Evolutionary conservation across 1,139 yeast genomes (phyloP).

Genomic region (Yamadazyma buinensis): DNA sequence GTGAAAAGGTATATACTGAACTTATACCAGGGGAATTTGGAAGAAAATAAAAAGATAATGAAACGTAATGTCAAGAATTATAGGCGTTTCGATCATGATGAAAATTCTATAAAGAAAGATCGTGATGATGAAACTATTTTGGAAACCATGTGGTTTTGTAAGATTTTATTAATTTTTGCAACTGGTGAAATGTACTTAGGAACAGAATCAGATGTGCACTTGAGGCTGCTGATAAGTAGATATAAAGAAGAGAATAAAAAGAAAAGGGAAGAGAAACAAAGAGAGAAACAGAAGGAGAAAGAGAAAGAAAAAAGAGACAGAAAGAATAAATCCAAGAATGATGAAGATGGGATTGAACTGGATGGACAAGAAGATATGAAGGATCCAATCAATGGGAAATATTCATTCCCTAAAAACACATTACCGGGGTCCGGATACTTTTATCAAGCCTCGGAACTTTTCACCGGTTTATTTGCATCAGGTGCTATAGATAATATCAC

Average conservation of each 20-base stretch:
- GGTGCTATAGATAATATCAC: conserved; percentile 78
- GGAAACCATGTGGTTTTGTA: conserved; percentile 80
- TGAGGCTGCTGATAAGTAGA: conserved; percentile 21
- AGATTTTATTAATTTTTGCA: conserved; percentile 70
- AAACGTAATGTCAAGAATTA: conserved; percentile 25
- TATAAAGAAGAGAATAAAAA: conserved; percentile 33
- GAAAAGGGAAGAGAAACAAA: conserved; percentile 12
- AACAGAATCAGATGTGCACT: conserved; percentile 50
- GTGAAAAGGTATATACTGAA: conserved; percentile 63
- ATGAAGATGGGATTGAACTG: conserved; percentile 4
- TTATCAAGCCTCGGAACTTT: conserved; percentile 70
- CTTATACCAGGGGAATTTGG: conserved; percentile 48
- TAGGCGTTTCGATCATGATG: conserved; percentile 32
- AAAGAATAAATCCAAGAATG: too few species aligned
- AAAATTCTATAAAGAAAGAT: conserved; percentile 40
- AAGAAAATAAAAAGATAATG: conserved; percentile 38
- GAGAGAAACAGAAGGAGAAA: conserved; percentile 19
- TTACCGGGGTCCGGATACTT: conserved; percentile 77
- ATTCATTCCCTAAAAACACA: conserved; percentile 27
- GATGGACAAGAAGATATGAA: conserved; percentile 5
- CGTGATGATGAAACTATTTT: conserved; percentile 55
- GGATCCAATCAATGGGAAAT: conserved; percentile 5
- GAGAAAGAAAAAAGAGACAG: conserved; percentile 6
- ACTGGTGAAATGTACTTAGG: conserved; percentile 85
- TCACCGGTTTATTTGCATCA: conserved; percentile 70